These are phyloP conservation scores for Pleurotus sapidus DNA, from an alignment of 768 basidiomycete species.

Conservation along the genomic window DNA sequence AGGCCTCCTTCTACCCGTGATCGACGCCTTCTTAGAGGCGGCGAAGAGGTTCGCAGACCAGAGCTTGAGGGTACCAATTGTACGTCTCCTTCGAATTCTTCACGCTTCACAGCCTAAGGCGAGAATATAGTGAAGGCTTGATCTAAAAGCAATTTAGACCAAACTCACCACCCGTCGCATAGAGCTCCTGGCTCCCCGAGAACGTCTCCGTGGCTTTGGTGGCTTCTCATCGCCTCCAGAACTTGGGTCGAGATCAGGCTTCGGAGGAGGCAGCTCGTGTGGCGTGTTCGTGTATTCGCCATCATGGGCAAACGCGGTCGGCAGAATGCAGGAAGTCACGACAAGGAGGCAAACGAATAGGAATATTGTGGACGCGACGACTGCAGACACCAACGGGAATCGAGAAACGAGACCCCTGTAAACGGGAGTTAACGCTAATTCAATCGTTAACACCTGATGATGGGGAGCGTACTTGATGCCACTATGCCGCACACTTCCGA, in stretches of 20 bases:
- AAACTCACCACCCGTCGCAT: constrained; percentile 21
- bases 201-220: constrained; percentile 18
- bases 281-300: constrained; percentile 1
- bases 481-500: constrained; percentile 59
- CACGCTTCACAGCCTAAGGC: constrained; percentile 25
- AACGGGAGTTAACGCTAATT: constrained; percentile 4
- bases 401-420: constrained; percentile 66
- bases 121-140: background rate
- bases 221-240: constrained; percentile 13
- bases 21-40: constrained; percentile 41
- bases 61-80: constrained; percentile 26
- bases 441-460: background rate
- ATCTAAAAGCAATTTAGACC: background rate
- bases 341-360: constrained; percentile 42
- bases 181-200: constrained; percentile 20
- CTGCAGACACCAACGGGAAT: constrained; percentile 58
- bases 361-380: constrained; percentile 44
- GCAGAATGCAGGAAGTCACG: constrained; percentile 50
- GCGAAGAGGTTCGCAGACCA: constrained; percentile 19
- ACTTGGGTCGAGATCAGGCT: constrained; percentile 13
- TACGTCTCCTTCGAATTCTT: constrained; percentile 19
- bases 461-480: constrained; percentile 61
- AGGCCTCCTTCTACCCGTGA: constrained; percentile 34
- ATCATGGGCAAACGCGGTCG: constrained; percentile 30
- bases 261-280: constrained; percentile 1